Base-by-base conservation (phyloP, 495 filamentous ascomycete species). In the Aspergillus sclerotiicarbonarius region DNA sequence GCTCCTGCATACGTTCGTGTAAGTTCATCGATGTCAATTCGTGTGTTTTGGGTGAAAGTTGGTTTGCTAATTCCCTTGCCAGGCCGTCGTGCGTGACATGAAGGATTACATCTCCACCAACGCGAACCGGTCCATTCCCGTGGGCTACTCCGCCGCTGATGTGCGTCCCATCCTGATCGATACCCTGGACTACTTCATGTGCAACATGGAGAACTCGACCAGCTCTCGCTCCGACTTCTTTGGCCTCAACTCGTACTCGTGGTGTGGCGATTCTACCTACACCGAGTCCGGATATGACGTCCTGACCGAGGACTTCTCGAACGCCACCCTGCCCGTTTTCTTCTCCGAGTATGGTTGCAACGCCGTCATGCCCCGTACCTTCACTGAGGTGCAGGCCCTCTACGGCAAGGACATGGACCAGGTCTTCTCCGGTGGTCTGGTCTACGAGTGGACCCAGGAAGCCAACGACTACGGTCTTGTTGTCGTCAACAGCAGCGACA, bases 301-400 rank as follows among this genome's bases (percentile, higher is more conserved):
- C 13, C 78, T 98, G 4, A 84, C 89, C 43, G 68, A 76, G 8
- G 81, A 87, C 64, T 95, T 98, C 77, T 69, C 71, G 52, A 82
- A 82, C 60, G 86, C 83, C 54, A 87, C 86, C 31, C 80, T 96
- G 53, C 93, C 93, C 19, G 82, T 97, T 54, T 96, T 98, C 84
- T 96, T 95, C 81, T 93, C 90, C 63, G 94, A 98, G 74, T 98
- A 89, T 59, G 94, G 94, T 59, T 98, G 94, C 82, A 98, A 96
- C 81, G 76, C 82, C 21, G 84, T 87, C 30, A 73, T 75, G 37
- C 92, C 93, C 16, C 90, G 94, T 67, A 61, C 83, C 59, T 98
- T 96, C 78, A 85, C 84, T 59, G 93, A 98, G 71, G 88, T 96
- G 15, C 73, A 74, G 53, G 82, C 87, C 44, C 80, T 98, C 63